Conservation (phyloP, 176 grass and related monocot genomes). For the Cymbopogon citratus region DNA sequence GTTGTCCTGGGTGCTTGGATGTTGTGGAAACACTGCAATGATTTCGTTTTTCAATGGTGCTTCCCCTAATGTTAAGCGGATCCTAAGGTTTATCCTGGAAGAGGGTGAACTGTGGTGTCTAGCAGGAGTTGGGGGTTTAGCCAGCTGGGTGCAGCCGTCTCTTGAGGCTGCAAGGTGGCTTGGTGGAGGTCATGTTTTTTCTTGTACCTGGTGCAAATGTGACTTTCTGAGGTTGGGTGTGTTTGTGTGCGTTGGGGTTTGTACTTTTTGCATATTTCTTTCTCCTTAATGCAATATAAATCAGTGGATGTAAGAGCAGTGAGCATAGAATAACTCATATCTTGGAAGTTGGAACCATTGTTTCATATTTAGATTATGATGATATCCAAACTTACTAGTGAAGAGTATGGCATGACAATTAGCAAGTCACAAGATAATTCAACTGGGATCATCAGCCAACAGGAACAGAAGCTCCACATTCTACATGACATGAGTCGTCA, state of each 20-base stretch:
- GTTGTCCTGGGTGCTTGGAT: not conserved
- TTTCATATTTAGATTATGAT: constrained; percentile 1
- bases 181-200: not conserved
- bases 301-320: not conserved
- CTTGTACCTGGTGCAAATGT: not conserved
- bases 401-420: constrained; percentile 2
- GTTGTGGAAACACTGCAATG: not conserved
- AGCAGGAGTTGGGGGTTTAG: not conserved
- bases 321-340: not conserved
- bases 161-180: not conserved
- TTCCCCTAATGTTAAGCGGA: not conserved
- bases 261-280: not conserved
- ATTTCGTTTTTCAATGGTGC: not conserved
- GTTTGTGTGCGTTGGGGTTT: not conserved
- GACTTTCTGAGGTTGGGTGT: not conserved
- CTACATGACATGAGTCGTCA: not conserved
- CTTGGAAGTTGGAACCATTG: not conserved
- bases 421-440: not conserved
- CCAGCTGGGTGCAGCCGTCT: not conserved
- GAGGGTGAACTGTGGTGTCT: not conserved
- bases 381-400: constrained; percentile 2
- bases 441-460: too few relatives aligned
- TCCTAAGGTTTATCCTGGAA: not conserved
- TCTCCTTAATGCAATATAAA: not conserved
- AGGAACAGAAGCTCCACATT: not conserved